Conservation (phyloP, 768 basidiomycete genomes). For the Sarcodon aspratus region DNA sequence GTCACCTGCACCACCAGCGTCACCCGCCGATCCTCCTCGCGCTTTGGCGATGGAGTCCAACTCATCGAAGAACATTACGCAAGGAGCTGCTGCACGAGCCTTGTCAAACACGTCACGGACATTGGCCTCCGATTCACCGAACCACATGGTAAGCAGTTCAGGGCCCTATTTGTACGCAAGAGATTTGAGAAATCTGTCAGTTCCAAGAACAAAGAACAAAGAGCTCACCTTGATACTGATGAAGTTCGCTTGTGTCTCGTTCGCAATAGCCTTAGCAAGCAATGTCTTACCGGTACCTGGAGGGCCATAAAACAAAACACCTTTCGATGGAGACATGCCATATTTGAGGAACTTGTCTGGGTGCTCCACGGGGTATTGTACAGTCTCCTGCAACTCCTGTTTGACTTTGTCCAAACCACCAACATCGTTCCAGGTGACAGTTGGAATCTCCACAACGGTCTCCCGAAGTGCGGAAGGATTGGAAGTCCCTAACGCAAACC, state of each 20-base stretch:
- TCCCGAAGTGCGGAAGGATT: conserved; percentile 98
- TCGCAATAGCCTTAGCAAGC: conserved; percentile 97
- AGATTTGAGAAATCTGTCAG: conserved; percentile 6
- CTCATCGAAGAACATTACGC: conserved; percentile 99
- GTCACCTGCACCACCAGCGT: conserved; percentile 94
- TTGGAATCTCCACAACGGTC: conserved; percentile 98
- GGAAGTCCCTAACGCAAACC: conserved; percentile 93
- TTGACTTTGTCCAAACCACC: conserved; percentile 99
- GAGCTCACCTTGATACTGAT: conserved; percentile 84
- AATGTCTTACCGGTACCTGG: conserved; percentile 99
- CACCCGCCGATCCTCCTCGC: conserved; percentile 76
- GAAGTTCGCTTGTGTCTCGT: conserved; percentile 99
- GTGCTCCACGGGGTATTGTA: conserved; percentile 99
- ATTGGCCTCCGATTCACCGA: conserved; percentile 99
- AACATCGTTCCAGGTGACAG: conserved; percentile 97
- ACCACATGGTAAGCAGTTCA: conserved; percentile 99
- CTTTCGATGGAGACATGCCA: conserved; percentile 99
- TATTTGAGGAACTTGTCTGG: conserved; percentile 99
- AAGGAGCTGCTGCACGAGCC: conserved; percentile 96
- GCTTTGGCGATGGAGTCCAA: conserved; percentile 98
- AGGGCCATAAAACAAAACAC: conserved; percentile 98
- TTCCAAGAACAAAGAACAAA: background rate
- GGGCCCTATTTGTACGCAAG: conserved; percentile 48
- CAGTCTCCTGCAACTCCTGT: conserved; percentile 96
- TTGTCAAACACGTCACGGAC: conserved; percentile 99